Conservation (phyloP, 257 asterid species). For the Solanum bulbocastanum region DNA sequence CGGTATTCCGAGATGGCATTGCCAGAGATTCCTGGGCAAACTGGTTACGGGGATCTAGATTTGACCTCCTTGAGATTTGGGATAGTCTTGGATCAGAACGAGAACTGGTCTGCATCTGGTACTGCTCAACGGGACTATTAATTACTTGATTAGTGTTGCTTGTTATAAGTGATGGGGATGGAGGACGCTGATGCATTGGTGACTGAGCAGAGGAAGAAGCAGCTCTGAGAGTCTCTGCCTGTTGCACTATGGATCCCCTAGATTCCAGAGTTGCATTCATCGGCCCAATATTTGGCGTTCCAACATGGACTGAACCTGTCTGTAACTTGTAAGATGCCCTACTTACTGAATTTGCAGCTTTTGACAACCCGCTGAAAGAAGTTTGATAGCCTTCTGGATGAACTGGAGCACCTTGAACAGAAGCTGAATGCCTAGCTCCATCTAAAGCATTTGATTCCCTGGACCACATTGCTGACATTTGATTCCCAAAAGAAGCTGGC, state of each 20-base stretch:
- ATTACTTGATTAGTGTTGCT: conserved; percentile 19
- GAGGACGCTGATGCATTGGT: conserved; percentile 30
- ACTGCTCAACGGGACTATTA: conserved; percentile 35
- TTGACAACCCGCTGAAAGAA: conserved; percentile 28
- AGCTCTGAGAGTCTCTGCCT: conserved; percentile 22
- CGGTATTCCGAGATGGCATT: conserved; percentile 19
- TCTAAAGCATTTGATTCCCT: conserved; percentile 12
- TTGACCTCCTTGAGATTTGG: conserved; percentile 27
- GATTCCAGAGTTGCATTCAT: conserved; percentile 21
- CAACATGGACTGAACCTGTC: conserved; percentile 28
- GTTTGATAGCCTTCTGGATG: conserved; percentile 40
- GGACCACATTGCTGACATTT: conserved; percentile 33
- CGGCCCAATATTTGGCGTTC: conserved; percentile 27
- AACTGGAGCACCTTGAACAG: conserved; percentile 22
- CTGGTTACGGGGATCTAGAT: conserved; percentile 19
- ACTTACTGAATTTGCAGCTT: conserved; percentile 17
- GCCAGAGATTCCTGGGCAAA: conserved; percentile 28
- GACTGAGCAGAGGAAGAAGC: conserved; percentile 35
- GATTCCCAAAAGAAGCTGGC: conserved; percentile 33
- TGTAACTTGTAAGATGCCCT: conserved; percentile 33
- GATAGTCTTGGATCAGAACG: conserved; percentile 65
- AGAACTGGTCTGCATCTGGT: conserved; percentile 28
- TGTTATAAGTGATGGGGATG: conserved; percentile 24
- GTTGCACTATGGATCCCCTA: background rate
- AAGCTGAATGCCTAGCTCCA: conserved; percentile 20